These are phyloP conservation scores for Primulina tabacum DNA, from an alignment of 257 asterid genomes.

Conservation along the genomic window DNA sequence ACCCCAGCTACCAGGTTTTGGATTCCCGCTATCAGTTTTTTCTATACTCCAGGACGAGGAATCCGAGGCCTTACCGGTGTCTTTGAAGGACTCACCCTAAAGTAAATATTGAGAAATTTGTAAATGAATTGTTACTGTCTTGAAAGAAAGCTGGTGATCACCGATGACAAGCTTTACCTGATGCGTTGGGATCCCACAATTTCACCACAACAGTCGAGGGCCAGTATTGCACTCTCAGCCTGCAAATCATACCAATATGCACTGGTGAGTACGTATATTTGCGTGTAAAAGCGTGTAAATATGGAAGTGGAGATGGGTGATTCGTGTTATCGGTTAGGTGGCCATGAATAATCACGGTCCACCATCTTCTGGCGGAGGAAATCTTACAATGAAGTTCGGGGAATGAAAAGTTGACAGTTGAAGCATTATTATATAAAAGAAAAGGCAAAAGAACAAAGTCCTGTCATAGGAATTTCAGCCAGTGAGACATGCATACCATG, in stretches of 20 bases:
- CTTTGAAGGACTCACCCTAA: constrained; percentile 98
- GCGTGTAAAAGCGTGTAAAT: not conserved
- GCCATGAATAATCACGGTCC: not conserved
- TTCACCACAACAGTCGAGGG: constrained; percentile 86
- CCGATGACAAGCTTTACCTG: constrained; percentile 44
- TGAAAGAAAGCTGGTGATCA: not conserved
- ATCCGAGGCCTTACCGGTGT: constrained; percentile 90
- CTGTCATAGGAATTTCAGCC: not conserved
- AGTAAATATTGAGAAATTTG: not conserved
- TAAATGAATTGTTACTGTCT: not conserved
- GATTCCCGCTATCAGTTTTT: constrained; percentile 20
- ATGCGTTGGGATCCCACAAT: constrained; percentile 76
- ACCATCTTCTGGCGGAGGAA: not conserved
- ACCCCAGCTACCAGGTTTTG: constrained; percentile 30
- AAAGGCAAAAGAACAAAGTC: not conserved
- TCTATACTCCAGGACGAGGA: constrained; percentile 44
- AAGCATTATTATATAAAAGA: constrained; percentile 4
- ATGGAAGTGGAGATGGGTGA: not conserved
- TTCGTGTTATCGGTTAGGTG: not conserved
- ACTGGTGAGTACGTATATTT: not conserved
- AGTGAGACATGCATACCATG: constrained; percentile 46
- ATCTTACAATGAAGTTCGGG: not conserved
- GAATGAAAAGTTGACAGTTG: not conserved
- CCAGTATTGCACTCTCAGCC: constrained; percentile 92
- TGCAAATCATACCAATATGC: constrained; percentile 31